phyloP scores from a whole-genome alignment of 495 filamentous ascomycete genomes.

The Podospora comata region DNA sequence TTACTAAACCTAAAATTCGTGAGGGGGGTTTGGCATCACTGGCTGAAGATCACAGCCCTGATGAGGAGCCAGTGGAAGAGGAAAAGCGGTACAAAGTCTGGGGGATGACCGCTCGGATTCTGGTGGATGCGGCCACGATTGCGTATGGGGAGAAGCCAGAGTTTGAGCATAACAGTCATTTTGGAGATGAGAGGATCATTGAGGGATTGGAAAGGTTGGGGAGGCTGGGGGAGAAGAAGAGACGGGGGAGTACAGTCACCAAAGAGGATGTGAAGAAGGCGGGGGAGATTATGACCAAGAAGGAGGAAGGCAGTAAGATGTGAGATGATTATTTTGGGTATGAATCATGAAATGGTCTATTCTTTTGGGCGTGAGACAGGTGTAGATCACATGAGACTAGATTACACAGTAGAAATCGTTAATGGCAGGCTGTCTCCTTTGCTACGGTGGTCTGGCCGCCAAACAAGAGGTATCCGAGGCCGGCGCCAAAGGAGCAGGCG shows the following conservation, averaged over 20 bases:
- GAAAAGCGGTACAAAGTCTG: slow-evolving; percentile 71
- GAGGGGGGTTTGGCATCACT: slow-evolving; percentile 32
- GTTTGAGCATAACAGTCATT: slow-evolving; percentile 75
- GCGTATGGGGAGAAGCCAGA: slow-evolving; percentile 79
- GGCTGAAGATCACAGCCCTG: slow-evolving; percentile 25
- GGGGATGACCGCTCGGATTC: slow-evolving; percentile 86
- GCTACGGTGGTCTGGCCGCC: slow-evolving; percentile 61
- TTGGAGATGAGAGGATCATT: slow-evolving; percentile 80
- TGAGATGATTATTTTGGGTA: not conserved
- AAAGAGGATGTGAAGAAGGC: slow-evolving; percentile 56
- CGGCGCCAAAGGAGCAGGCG: slow-evolving; percentile 82
- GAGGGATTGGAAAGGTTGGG: slow-evolving; percentile 57
- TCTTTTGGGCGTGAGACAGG: not conserved
- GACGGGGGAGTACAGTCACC: slow-evolving; percentile 52
- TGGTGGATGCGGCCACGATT: slow-evolving; percentile 80
- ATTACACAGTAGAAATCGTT: slow-evolving; percentile 3
- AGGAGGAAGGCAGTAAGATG: slow-evolving; percentile 22
- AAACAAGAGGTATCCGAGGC: slow-evolving; percentile 83
- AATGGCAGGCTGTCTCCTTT: slow-evolving; percentile 93
- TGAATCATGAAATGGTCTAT: not conserved
- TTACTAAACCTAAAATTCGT: slow-evolving; percentile 52
- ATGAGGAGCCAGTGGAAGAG: slow-evolving; percentile 38
- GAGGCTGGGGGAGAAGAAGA: slow-evolving; percentile 54
- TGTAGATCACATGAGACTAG: not conserved
- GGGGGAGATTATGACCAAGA: slow-evolving; percentile 37